phyloP scores from a whole-genome alignment of 495 filamentous ascomycete genomes.

The Neurospora tetraspora region DNA sequence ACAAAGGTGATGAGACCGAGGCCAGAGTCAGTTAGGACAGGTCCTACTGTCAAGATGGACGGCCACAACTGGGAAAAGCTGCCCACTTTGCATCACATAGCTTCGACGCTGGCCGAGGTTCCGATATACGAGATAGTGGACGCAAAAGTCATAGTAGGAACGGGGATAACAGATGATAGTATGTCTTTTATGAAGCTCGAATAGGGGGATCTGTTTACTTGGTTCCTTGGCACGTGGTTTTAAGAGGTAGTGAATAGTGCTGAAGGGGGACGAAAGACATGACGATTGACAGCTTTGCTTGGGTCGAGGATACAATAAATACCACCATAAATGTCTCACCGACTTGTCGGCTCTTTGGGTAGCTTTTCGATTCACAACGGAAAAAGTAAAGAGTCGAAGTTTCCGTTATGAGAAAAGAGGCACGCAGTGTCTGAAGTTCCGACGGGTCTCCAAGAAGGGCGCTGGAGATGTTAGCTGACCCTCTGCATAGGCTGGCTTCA shows the following conservation, averaged over 20 bases:
- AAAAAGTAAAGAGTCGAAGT: background rate
- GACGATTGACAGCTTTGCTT: background rate
- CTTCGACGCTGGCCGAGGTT: constrained; percentile 39
- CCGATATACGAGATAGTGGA: constrained; percentile 43
- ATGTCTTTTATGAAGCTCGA: constrained; percentile 31
- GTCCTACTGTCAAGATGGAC: constrained; percentile 28
- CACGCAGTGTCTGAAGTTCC: background rate
- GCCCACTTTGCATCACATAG: constrained; percentile 47
- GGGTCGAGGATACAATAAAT: background rate
- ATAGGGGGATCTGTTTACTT: constrained; percentile 7
- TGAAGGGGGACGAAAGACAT: background rate
- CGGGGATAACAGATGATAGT: constrained; percentile 38
- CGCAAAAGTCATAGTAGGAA: constrained; percentile 40
- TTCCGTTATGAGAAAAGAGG: background rate
- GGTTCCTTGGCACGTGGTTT: background rate
- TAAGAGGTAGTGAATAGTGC: background rate
- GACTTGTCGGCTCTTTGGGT: background rate
- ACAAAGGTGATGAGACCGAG: constrained; percentile 29
- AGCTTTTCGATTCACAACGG: background rate
- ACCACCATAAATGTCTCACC: background rate
- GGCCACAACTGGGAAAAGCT: constrained; percentile 36
- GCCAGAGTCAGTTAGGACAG: constrained; percentile 10
- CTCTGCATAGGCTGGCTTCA: background rate
- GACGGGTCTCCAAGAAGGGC: background rate
- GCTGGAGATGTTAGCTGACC: background rate